These are phyloP conservation scores for Barnettozyma sucrosica DNA, from an alignment of 805 yeast genomes.

Conservation along the genomic window DNA sequence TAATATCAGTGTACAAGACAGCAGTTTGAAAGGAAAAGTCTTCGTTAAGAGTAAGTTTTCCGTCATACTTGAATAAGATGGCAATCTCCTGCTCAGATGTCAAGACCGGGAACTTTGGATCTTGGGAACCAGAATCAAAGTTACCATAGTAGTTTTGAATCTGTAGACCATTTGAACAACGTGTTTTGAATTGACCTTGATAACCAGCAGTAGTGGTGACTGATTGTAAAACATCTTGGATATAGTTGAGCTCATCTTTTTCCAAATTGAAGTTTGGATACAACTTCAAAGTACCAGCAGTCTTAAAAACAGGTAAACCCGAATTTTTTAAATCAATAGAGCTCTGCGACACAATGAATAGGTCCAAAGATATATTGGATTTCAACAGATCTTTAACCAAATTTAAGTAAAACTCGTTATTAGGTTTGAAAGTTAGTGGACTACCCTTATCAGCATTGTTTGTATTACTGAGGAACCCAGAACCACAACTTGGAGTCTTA, in stretches of 20 bases:
- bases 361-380: conserved; percentile 66
- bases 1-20: conserved; percentile 68
- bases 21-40: conserved; percentile 94
- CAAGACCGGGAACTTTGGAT: conserved; percentile 66
- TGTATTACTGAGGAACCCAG: conserved; percentile 51
- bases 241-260: conserved; percentile 63
- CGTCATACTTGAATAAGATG: conserved; percentile 72
- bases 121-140: conserved; percentile 37
- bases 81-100: conserved; percentile 60
- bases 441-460: conserved; percentile 36
- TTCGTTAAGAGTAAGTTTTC: conserved; percentile 56
- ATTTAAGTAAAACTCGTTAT: conserved; percentile 54
- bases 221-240: conserved; percentile 51
- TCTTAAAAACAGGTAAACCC: conserved; percentile 53
- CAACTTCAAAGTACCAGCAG: conserved; percentile 65
- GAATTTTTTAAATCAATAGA: conserved; percentile 70
- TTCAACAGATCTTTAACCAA: conserved; percentile 52
- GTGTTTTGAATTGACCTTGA: conserved; percentile 75
- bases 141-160: conserved; percentile 71
- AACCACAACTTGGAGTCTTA: conserved; percentile 73
- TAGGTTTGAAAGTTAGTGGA: conserved; percentile 43
- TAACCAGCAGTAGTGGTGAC: conserved; percentile 55
- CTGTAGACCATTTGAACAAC: conserved; percentile 85
- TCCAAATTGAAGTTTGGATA: conserved; percentile 65
- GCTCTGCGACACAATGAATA: conserved; percentile 60